These are phyloP conservation scores for Eucalyptus fibrosa DNA, from an alignment of 345 rosid species.

Conservation along the genomic window DNA sequence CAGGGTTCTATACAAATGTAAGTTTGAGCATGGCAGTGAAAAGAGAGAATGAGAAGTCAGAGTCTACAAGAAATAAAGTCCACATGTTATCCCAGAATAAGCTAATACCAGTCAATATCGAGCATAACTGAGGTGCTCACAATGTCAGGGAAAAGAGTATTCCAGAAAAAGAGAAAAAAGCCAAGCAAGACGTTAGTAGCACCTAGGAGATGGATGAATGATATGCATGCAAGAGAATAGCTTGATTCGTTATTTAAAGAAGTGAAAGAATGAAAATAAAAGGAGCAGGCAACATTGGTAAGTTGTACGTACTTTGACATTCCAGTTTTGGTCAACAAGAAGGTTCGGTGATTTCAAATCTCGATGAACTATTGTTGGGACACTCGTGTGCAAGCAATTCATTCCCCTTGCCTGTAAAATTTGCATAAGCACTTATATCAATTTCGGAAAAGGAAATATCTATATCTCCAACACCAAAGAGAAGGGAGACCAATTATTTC, in stretches of 20 bases:
- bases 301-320: conserved; percentile 54
- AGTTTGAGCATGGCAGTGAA: too few relatives aligned
- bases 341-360: conserved; percentile 98
- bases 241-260: neutral
- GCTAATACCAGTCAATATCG: too few relatives aligned
- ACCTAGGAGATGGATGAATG: too few relatives aligned
- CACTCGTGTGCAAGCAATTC: conserved; percentile 94
- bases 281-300: neutral
- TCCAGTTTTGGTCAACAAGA: conserved; percentile 97
- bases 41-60: too few relatives aligned
- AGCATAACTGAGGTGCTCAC: too few relatives aligned
- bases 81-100: too few relatives aligned
- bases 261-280: neutral
- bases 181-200: too few relatives aligned
- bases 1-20: too few relatives aligned
- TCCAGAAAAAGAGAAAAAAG: too few relatives aligned
- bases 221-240: too few relatives aligned
- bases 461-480: neutral
- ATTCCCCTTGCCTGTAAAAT: conserved; percentile 84
- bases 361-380: conserved; percentile 93
- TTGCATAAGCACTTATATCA: neutral
- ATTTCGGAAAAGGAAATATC: neutral
- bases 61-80: too few relatives aligned
- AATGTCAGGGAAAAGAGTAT: fast-evolving
- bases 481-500: neutral